These are phyloP conservation scores for Aspergillus heteromorphus DNA, from an alignment of 495 filamentous ascomycete species.

Conservation along the genomic window DNA sequence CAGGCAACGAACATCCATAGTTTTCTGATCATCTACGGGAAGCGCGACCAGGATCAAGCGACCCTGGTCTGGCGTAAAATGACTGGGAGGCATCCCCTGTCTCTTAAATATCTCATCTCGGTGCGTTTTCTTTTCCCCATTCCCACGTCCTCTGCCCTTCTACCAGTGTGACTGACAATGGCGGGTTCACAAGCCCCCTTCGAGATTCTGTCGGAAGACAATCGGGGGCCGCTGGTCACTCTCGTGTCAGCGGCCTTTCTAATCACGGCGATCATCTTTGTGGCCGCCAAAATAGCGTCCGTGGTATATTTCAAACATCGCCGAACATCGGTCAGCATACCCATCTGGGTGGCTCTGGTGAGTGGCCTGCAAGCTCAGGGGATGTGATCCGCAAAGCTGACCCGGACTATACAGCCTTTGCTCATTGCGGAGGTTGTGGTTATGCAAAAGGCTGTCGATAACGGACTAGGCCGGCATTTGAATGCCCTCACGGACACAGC, in stretches of 20 bases:
- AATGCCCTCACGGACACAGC: constrained; percentile 10
- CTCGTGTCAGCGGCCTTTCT: constrained; percentile 20
- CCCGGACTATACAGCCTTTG: constrained; percentile 25
- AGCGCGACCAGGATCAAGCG: too few species aligned
- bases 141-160: not conserved
- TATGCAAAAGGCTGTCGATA: constrained; percentile 22
- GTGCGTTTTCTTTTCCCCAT: not conserved
- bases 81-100: not conserved
- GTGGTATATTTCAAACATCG: constrained; percentile 26
- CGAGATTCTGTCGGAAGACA: constrained; percentile 14
- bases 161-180: constrained; percentile 11
- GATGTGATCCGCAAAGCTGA: not conserved
- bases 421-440: constrained; percentile 19
- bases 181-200: constrained; percentile 13
- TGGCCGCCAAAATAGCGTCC: constrained; percentile 18
- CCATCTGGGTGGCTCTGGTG: constrained; percentile 28
- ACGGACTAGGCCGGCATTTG: constrained; percentile 24
- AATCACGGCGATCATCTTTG: constrained; percentile 22
- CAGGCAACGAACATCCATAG: too few species aligned
- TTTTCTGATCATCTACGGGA: too few species aligned
- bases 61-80: too few species aligned
- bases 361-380: constrained; percentile 2
- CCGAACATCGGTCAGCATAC: constrained; percentile 20
- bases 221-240: constrained; percentile 20
- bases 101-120: not conserved